These are phyloP conservation scores for Penicillium sp. DNA, from an alignment of 2,329 filamentous ascomycete species.

Conservation along the genomic window DNA sequence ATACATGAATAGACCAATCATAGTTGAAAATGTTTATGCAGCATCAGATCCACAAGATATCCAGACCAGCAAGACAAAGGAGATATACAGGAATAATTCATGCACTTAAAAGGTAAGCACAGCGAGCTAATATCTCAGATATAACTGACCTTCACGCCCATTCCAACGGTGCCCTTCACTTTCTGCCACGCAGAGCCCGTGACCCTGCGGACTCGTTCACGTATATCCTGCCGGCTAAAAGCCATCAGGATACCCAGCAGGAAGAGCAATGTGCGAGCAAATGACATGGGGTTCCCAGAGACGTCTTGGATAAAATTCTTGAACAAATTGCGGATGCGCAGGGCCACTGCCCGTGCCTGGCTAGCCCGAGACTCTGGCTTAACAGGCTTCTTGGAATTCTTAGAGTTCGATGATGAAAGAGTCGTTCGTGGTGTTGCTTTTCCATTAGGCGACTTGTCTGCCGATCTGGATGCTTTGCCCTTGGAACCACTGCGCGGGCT, in stretches of 20 bases:
- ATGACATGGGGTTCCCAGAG: constrained; percentile 55
- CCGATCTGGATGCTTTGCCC: constrained; percentile 25
- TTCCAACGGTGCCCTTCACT: constrained; percentile 78
- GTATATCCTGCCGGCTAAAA: constrained; percentile 70
- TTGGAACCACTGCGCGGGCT: constrained; percentile 38
- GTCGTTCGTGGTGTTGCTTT: constrained; percentile 31
- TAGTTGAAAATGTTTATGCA: constrained; percentile 19
- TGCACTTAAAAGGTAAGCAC: constrained; percentile 13
- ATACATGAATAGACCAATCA: constrained; percentile 17
- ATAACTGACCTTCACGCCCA: constrained; percentile 97
- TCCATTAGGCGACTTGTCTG: constrained; percentile 28
- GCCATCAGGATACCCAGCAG: constrained; percentile 74
- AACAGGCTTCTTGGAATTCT: constrained; percentile 40
- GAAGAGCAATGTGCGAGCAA: constrained; percentile 70
- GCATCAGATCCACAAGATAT: constrained; percentile 9
- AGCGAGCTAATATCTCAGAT: constrained; percentile 55
- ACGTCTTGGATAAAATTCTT: constrained; percentile 53
- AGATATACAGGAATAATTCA: constrained; percentile 14
- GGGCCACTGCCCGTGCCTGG: constrained; percentile 47
- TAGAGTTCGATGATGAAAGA: constrained; percentile 35
- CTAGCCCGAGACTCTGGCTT: constrained; percentile 32
- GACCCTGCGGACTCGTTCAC: constrained; percentile 70
- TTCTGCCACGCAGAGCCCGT: constrained; percentile 75
- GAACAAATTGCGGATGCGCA: constrained; percentile 50
- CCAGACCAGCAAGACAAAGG: constrained; percentile 9